phyloP scores from a whole-genome alignment of 352 stramenopile genomes.

The Phytophthora cryptogea region DNA sequence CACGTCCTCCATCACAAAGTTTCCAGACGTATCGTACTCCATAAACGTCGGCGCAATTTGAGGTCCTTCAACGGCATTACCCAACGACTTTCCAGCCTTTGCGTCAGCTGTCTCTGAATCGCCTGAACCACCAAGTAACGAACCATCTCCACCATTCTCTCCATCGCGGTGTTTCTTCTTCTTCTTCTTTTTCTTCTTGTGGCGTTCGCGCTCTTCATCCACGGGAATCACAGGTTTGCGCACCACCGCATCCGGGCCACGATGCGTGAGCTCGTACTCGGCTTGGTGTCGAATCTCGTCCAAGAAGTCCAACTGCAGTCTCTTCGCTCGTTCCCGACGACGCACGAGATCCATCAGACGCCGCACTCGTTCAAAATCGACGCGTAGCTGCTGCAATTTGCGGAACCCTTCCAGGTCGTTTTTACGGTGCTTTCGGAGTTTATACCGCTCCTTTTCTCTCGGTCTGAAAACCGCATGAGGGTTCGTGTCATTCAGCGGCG shows the following conservation, averaged over 20 bases:
- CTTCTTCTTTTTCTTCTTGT: conserved; percentile 71
- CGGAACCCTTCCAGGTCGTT: conserved; percentile 96
- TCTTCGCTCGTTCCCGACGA: conserved; percentile 85
- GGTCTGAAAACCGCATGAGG: conserved; percentile 98
- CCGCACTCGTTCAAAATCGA: conserved; percentile 93
- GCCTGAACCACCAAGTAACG: background rate
- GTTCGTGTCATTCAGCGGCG: conserved; percentile 97
- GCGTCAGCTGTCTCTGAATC: conserved; percentile 20
- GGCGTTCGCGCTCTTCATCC: conserved; percentile 54
- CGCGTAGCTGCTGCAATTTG: conserved; percentile 93
- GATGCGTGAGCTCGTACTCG: conserved; percentile 62
- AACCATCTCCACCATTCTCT: conserved; percentile 29
- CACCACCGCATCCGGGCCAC: conserved; percentile 36
- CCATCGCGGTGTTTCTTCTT: conserved; percentile 76
- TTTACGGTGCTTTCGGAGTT: conserved; percentile 95
- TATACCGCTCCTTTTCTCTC: conserved; percentile 97
- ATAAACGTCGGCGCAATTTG: conserved; percentile 61
- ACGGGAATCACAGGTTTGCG: conserved; percentile 58
- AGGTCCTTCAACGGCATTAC: conserved; percentile 31
- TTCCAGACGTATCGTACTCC: conserved; percentile 74
- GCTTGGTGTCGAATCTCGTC: conserved; percentile 76
- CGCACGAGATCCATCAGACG: conserved; percentile 84
- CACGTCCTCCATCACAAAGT: conserved; percentile 56
- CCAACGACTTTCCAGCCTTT: conserved; percentile 19
- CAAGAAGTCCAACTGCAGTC: conserved; percentile 79